Evolutionary conservation across 2,329 filamentous ascomycete genomes (phyloP).

Genomic region (Cercospora sojina): DNA sequence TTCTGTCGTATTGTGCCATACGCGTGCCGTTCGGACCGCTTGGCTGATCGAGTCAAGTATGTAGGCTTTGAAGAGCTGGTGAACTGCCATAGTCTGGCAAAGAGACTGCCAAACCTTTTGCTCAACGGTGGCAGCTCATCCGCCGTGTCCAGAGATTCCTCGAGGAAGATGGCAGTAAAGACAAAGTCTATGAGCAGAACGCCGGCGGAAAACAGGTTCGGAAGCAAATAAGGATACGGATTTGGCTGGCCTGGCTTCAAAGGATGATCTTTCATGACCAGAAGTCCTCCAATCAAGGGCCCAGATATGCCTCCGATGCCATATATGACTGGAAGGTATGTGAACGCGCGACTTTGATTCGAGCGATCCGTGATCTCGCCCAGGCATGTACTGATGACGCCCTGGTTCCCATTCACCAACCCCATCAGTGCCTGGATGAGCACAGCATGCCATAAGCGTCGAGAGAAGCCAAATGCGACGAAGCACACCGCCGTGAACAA

Average conservation of each 20-base stretch:
- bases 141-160: conserved; percentile 77
- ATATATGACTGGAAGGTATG: conserved; percentile 94
- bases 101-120: conserved; percentile 59
- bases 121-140: conserved; percentile 60
- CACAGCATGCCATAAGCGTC: conserved; percentile 77
- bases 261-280: conserved; percentile 66
- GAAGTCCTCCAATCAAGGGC: conserved; percentile 81
- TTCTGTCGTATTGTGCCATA: conserved; percentile 19
- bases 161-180: conserved; percentile 74
- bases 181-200: conserved; percentile 72
- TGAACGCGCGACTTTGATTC: conserved; percentile 92
- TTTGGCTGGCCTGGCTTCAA: conserved; percentile 53
- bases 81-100: conserved; percentile 70
- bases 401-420: conserved; percentile 89
- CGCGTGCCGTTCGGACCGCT: conserved; percentile 14
- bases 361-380: conserved; percentile 93
- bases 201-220: conserved; percentile 74
- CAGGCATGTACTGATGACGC: conserved; percentile 86
- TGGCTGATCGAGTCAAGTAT: conserved; percentile 50
- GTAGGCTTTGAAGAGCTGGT: conserved; percentile 58
- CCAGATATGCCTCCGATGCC: conserved; percentile 91
- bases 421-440: conserved; percentile 88
- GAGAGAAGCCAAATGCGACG: conserved; percentile 81
- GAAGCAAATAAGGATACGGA: conserved; percentile 77
- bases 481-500: conserved; percentile 81